These are phyloP conservation scores for Arthrobotrys musiformis DNA, from an alignment of 2,329 filamentous ascomycete genomes.

Conservation along the genomic window DNA sequence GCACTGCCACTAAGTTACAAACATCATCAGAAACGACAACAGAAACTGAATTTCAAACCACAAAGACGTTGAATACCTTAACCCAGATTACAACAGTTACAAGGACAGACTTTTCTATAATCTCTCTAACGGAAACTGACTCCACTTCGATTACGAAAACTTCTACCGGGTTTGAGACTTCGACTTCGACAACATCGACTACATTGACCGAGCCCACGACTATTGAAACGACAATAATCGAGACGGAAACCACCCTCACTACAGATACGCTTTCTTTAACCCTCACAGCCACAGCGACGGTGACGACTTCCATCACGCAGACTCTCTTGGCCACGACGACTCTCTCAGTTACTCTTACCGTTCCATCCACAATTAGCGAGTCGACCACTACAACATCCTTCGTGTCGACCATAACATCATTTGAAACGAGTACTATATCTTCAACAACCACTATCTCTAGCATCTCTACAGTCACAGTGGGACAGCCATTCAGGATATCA, in stretches of 20 bases:
- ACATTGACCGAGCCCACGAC: background rate
- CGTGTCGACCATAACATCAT: conserved; percentile 17
- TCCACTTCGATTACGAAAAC: background rate
- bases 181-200: too few species aligned
- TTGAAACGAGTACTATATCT: background rate
- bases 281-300: conserved; percentile 15
- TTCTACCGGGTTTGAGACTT: background rate
- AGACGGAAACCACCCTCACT: background rate
- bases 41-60: background rate
- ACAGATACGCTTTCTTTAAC: background rate
- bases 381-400: conserved; percentile 2
- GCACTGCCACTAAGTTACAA: background rate
- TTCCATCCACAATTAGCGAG: conserved; percentile 17
- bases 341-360: conserved; percentile 19
- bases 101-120: background rate
- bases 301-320: conserved; percentile 14
- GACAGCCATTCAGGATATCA: background rate
- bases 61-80: background rate
- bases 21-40: conserved; percentile 1
- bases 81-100: background rate
- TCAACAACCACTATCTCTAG: background rate
- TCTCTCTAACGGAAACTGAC: conserved; percentile 2
- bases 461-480: background rate
- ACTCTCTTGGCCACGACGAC: conserved; percentile 19
- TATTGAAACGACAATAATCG: background rate